Evolutionary conservation across 2,329 filamentous ascomycete species (phyloP).

Genomic region (Cladosporium sp.): DNA sequence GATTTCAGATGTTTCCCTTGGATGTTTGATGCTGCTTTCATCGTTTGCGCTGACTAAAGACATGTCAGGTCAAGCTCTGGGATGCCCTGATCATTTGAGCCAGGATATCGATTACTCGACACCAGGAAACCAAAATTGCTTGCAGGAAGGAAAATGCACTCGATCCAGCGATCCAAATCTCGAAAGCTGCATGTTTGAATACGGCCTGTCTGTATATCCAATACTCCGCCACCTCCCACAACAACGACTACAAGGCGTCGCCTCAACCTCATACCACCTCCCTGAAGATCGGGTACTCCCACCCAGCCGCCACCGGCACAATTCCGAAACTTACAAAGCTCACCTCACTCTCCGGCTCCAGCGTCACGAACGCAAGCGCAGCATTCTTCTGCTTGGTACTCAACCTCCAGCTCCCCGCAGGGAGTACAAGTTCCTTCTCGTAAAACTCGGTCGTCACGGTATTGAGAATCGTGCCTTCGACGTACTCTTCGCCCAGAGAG

Average conservation of each 20-base stretch:
- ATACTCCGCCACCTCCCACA: neutral
- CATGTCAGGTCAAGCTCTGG: too few species aligned
- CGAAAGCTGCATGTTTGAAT: too few species aligned
- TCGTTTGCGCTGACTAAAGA: too few species aligned
- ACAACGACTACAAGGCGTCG: neutral
- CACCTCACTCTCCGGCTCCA: constrained; percentile 37
- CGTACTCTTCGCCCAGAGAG: constrained; percentile 27
- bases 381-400: constrained; percentile 36
- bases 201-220: neutral
- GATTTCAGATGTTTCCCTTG: too few species aligned
- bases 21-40: too few species aligned
- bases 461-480: constrained; percentile 33
- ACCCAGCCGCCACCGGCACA: constrained; percentile 22
- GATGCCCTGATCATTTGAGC: too few species aligned
- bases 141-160: too few species aligned
- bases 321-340: constrained; percentile 35
- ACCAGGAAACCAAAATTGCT: too few species aligned
- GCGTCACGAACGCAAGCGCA: constrained; percentile 33
- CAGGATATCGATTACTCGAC: too few species aligned
- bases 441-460: constrained; percentile 29
- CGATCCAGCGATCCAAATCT: too few species aligned
- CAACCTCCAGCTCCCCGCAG: constrained; percentile 32
- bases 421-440: constrained; percentile 26
- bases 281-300: constrained; percentile 23
- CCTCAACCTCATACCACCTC: constrained; percentile 1